Evolutionary conservation across 805 yeast species (phyloP).

Genomic region (Ogataea pignaliae): DNA sequence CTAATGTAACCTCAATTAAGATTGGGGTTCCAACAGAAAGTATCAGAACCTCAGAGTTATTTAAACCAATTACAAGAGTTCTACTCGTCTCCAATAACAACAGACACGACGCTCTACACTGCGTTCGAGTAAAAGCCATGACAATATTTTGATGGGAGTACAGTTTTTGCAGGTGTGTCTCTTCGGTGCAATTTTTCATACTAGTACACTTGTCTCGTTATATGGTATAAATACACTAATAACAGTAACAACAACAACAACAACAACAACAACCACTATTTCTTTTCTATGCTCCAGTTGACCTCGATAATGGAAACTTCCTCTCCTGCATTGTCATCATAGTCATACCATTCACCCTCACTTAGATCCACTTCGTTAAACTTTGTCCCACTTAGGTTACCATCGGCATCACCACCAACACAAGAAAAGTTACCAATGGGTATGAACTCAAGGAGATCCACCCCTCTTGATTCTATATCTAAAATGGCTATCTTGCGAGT

Average conservation of each 20-base stretch:
- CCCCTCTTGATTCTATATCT: constrained; percentile 81
- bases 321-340: constrained; percentile 75
- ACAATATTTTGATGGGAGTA: not conserved
- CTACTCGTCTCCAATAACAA: not conserved
- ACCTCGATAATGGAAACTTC: constrained; percentile 81
- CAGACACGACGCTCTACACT: not conserved
- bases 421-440: constrained; percentile 62
- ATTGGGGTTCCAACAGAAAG: no score
- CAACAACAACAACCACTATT: no score
- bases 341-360: constrained; percentile 92
- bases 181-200: not conserved
- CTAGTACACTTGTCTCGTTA: not conserved
- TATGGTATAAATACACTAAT: not conserved
- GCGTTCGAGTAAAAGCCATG: not conserved
- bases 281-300: constrained; percentile 51
- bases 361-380: constrained; percentile 65
- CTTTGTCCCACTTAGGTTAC: constrained; percentile 28
- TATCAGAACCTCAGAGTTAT: not conserved
- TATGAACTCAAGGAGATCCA: constrained; percentile 63
- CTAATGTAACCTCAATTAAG: no score
- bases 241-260: not conserved
- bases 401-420: constrained; percentile 40
- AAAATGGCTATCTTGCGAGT: constrained; percentile 47
- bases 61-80: not conserved
- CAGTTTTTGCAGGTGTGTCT: not conserved